These are phyloP conservation scores for Nicotiana sylvestris DNA, from an alignment of 257 asterid species.

Conservation along the genomic window DNA sequence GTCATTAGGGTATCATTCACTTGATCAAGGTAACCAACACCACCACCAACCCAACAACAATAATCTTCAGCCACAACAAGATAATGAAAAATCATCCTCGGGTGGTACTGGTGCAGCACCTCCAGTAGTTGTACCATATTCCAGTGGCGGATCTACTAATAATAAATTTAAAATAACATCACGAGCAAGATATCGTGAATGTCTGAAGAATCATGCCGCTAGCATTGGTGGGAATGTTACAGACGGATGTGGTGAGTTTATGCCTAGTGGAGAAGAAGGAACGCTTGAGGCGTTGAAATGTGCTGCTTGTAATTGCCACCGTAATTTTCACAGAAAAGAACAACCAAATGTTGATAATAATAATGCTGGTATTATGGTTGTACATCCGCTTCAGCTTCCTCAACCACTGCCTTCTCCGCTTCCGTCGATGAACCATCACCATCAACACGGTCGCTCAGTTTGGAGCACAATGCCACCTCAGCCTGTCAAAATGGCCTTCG, in stretches of 20 bases:
- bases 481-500: slow-evolving; percentile 60
- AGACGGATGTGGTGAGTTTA: slow-evolving; percentile 96
- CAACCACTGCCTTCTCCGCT: slow-evolving; percentile 44
- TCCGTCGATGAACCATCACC: slow-evolving; percentile 39
- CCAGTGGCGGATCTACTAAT: slow-evolving; percentile 40
- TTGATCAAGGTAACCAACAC: slow-evolving; percentile 8
- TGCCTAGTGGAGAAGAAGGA: slow-evolving; percentile 88
- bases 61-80: slow-evolving; percentile 6
- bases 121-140: not conserved
- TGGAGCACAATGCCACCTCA: slow-evolving; percentile 39
- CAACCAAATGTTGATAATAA: slow-evolving; percentile 3
- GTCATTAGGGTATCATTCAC: slow-evolving; percentile 20
- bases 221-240: slow-evolving; percentile 78
- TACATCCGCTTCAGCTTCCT: slow-evolving; percentile 62
- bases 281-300: slow-evolving; percentile 81
- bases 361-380: slow-evolving; percentile 19
- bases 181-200: slow-evolving; percentile 55
- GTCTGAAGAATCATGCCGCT: slow-evolving; percentile 91
- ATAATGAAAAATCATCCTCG: not conserved
- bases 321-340: slow-evolving; percentile 80
- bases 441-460: slow-evolving; percentile 22
- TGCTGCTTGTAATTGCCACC: slow-evolving; percentile 90
- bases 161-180: slow-evolving; percentile 21
- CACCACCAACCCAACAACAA: not conserved
- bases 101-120: not conserved